phyloP scores from a whole-genome alignment of 257 asterid species.

The Przewalskia tangutica region DNA sequence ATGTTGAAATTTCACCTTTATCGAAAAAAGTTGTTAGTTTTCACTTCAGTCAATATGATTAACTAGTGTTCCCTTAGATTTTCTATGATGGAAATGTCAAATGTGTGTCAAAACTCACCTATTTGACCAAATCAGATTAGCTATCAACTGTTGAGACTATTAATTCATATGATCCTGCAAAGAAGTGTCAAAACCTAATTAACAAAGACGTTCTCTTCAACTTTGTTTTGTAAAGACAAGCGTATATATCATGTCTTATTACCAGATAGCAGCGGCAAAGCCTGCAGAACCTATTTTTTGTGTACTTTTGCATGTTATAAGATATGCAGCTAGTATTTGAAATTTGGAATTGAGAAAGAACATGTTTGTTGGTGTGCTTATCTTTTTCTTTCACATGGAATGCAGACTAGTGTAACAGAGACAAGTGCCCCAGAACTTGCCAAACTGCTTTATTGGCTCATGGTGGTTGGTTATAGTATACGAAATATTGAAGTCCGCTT shows the following conservation, averaged over 20 bases:
- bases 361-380: background rate
- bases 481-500: slow-evolving; percentile 93
- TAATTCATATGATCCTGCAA: background rate
- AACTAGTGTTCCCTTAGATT: background rate
- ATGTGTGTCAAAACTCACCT: background rate
- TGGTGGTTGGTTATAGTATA: slow-evolving; percentile 96
- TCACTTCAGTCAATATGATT: background rate
- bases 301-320: background rate
- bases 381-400: slow-evolving; percentile 5
- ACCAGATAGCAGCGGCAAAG: background rate
- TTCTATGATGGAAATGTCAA: background rate
- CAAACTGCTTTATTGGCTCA: slow-evolving; percentile 92
- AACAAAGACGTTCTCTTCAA: background rate
- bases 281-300: background rate
- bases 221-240: background rate
- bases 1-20: background rate
- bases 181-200: background rate
- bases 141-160: background rate
- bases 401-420: slow-evolving; percentile 83
- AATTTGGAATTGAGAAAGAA: background rate
- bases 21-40: background rate
- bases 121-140: background rate
- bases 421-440: slow-evolving; percentile 89
- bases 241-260: background rate
- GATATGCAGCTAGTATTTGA: background rate